Evolutionary conservation across 371 early-diverging fungal genomes (phyloP), one percentile per base, ranked within the genome.

Genomic region (Batkoa obscura): DNA sequence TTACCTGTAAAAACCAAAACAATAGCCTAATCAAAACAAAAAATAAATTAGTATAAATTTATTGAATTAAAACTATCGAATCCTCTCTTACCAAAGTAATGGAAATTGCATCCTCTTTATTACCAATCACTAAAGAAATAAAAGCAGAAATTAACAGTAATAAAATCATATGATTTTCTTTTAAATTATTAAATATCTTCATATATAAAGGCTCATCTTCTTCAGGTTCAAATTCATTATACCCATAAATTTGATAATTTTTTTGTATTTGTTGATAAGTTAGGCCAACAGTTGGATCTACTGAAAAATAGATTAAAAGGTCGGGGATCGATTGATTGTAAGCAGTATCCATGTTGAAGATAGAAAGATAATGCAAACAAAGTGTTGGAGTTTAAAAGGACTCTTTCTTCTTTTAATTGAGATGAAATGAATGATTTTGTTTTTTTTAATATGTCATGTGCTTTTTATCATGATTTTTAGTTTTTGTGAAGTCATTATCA

Each of bases 71-170:
- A 50, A 49, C 31, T 23, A 42, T 47, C 35, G 13, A 50, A 3
- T 61, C 42, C 53, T 63, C 35, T 52, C 66, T 59, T 68, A 86
- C 94, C 76, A 93, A 67, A 0, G 91, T 80, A 50, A 96, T 94
- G 63, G 87, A 87, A 60, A 94, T 73, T 15, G 95, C 97, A 64
- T 96, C 94, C 60, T 91, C 90, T 60, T 76, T 68, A 63, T 94
- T 85, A 8, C 91, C 90, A 70, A 94, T 75, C 33, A 88, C 59
- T 37, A 87, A 59, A 0, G 90, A 89, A 10, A 96, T 78, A 37
- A 71, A 68, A 0, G 97, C 92, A 0, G 90, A 89, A 8, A 78
- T 91, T 43, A 94, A 71, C 50, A 96, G 75, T 57, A 96, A 70
- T 65, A 91, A 65, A 50, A 92, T 91, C 35, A 91, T 68, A 0